Percentiles rank a stretch among this genome's conserved stretches.
Evolutionary conservation across 2,329 filamentous ascomycete species (phyloP).

Genomic region (Pseudocercospora fuligena): DNA sequence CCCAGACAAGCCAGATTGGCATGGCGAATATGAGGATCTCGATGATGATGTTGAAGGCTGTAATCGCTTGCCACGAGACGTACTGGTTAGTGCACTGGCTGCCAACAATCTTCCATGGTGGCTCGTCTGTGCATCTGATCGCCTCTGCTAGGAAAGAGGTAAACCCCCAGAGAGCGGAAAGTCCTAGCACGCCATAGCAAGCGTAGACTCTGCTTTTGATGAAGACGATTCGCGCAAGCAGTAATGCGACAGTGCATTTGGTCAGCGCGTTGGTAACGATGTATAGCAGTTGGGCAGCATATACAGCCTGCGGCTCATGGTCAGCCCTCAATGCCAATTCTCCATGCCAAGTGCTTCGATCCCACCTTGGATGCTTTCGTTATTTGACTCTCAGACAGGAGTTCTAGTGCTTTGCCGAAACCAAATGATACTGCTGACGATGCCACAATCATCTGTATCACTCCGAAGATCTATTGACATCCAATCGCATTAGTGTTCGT

Average conservation of each 20-base stretch:
- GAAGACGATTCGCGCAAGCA: conserved; percentile 34
- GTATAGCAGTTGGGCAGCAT: conserved; percentile 31
- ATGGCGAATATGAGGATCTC: conserved; percentile 30
- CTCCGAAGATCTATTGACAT: conserved; percentile 27
- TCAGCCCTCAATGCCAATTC: not conserved
- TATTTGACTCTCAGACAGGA: conserved; percentile 25
- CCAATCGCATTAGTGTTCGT: not conserved
- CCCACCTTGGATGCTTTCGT: conserved; percentile 27
- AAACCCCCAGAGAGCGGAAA: conserved; percentile 29
- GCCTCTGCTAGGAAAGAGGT: conserved; percentile 24
- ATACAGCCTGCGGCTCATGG: conserved; percentile 25
- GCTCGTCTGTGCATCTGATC: conserved; percentile 25
- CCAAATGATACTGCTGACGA: conserved; percentile 30
- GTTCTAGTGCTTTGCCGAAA: conserved; percentile 30
- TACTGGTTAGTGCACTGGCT: conserved; percentile 24
- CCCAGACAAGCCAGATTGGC: conserved; percentile 34
- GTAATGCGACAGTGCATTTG: conserved; percentile 32
- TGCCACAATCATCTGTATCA: conserved; percentile 30
- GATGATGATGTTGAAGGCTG: conserved; percentile 31
- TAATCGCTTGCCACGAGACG: conserved; percentile 29
- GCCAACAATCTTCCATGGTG: conserved; percentile 28
- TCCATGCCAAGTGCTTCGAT: not conserved
- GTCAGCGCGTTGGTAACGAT: conserved; percentile 30
- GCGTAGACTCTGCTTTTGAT: conserved; percentile 28
- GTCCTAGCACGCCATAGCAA: conserved; percentile 27